Evolutionary conservation across 208 protist species (phyloP).

Genomic region (Trypanosoma avium): DNA sequence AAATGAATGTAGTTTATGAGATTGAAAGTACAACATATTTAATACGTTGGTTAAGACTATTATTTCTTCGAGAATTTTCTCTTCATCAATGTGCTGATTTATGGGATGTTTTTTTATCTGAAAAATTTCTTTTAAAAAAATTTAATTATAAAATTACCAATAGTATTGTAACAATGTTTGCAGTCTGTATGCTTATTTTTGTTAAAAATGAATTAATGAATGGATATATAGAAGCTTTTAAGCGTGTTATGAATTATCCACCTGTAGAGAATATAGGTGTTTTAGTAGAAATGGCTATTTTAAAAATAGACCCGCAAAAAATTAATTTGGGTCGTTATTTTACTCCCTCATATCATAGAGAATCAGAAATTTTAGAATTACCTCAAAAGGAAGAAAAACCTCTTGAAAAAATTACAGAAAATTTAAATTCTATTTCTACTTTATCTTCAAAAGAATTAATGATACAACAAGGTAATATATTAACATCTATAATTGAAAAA

Average conservation of each 20-base stretch:
- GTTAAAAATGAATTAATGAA: conserved; percentile 38
- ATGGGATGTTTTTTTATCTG: conserved; percentile 83
- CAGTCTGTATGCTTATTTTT: conserved; percentile 59
- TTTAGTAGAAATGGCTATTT: conserved; percentile 29
- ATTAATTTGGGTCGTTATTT: conserved; percentile 14
- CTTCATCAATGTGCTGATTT: conserved; percentile 54
- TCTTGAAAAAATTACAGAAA: background rate
- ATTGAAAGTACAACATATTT: conserved; percentile 82
- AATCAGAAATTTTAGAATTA: background rate
- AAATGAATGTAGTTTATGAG: conserved; percentile 63
- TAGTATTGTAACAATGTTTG: conserved; percentile 54
- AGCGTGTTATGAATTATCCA: conserved; percentile 83
- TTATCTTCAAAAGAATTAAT: conserved; percentile 25
- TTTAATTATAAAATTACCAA: conserved; percentile 33
- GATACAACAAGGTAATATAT: conserved; percentile 32
- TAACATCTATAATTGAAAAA: conserved; percentile 33
- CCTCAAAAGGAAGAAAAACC: background rate
- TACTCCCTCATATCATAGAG: background rate
- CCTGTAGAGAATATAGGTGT: conserved; percentile 46
- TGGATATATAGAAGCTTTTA: conserved; percentile 44
- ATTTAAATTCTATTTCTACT: background rate
- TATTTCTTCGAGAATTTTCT: conserved; percentile 88
- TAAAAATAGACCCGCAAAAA: conserved; percentile 4
- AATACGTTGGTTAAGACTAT: conserved; percentile 86
- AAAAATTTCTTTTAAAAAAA: conserved; percentile 31